These are phyloP conservation scores for Aspergillus sp. DNA, from an alignment of 2,329 filamentous ascomycete genomes.

Conservation along the genomic window DNA sequence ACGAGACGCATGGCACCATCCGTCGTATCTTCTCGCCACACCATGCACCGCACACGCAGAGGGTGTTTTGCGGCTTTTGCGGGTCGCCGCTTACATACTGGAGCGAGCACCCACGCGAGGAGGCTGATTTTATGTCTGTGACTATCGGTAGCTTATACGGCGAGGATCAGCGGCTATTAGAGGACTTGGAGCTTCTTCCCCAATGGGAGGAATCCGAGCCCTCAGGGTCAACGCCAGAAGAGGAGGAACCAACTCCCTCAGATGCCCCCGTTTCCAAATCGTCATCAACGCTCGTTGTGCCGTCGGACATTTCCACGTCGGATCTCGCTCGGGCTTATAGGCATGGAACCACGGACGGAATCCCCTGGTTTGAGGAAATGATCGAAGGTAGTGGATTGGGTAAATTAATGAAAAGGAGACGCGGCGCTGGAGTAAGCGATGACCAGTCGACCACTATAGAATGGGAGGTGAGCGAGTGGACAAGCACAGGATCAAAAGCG, in stretches of 20 bases:
- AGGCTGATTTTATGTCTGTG: slow-evolving; percentile 77
- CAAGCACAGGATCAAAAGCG: slow-evolving; percentile 41
- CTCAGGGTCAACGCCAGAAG: slow-evolving; percentile 24
- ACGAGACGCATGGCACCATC: slow-evolving; percentile 70
- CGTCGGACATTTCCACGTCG: slow-evolving; percentile 19
- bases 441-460: slow-evolving; percentile 69
- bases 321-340: slow-evolving; percentile 36
- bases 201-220: slow-evolving; percentile 29
- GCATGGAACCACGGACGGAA: slow-evolving; percentile 49
- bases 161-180: slow-evolving; percentile 70
- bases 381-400: slow-evolving; percentile 74
- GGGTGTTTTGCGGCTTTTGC: slow-evolving; percentile 89
- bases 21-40: slow-evolving; percentile 65
- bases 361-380: slow-evolving; percentile 85
- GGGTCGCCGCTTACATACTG: slow-evolving; percentile 83
- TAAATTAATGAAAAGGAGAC: slow-evolving; percentile 60
- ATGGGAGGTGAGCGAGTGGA: slow-evolving; percentile 82
- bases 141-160: slow-evolving; percentile 74
- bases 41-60: slow-evolving; percentile 59
- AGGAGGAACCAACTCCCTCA: slow-evolving; percentile 24
- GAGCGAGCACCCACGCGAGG: slow-evolving; percentile 69
- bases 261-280: slow-evolving; percentile 5
- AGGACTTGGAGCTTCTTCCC: slow-evolving; percentile 74
- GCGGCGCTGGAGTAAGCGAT: slow-evolving; percentile 58
- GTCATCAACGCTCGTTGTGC: slow-evolving; percentile 22